Conservation (phyloP, 2,329 filamentous ascomycete species). For the Fusarium sp. region DNA sequence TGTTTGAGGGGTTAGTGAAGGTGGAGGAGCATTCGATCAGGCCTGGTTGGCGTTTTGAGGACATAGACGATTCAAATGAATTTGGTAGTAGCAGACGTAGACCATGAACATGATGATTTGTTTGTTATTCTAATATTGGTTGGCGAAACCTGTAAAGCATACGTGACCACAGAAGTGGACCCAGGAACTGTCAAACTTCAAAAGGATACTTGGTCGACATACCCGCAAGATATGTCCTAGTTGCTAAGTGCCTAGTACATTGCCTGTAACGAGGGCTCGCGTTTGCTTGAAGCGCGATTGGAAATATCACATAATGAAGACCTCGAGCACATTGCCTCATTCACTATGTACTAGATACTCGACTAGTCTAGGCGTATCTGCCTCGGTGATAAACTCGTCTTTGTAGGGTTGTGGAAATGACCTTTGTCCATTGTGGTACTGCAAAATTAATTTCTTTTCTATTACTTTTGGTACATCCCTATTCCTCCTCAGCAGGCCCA, state of each 20-base stretch:
- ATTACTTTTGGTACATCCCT: not conserved
- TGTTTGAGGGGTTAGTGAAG: conserved; percentile 32
- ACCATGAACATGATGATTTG: conserved; percentile 46
- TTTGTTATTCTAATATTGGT: conserved; percentile 18
- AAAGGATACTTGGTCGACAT: not conserved
- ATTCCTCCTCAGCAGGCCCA: conserved; percentile 5
- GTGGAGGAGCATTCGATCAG: conserved; percentile 47
- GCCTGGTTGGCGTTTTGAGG: conserved; percentile 51
- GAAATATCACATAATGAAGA: no score
- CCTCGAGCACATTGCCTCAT: not conserved
- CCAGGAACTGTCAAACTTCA: not conserved
- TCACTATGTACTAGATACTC: not conserved
- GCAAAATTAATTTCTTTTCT: not conserved
- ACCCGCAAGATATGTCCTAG: not conserved
- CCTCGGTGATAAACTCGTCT: not conserved
- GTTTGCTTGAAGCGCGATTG: no score
- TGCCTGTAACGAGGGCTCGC: no score
- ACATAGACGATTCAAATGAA: conserved; percentile 53
- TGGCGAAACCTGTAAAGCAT: not conserved
- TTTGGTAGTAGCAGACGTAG: conserved; percentile 47
- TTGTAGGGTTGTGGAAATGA: not conserved
- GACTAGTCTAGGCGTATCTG: not conserved
- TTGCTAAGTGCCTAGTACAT: not conserved
- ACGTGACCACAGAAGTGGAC: not conserved
- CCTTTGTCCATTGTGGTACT: not conserved